Percentiles rank a stretch among this genome's conserved stretches.
phyloP scores from a whole-genome alignment of 768 basidiomycete species.

The Hypholoma sublateritium region DNA sequence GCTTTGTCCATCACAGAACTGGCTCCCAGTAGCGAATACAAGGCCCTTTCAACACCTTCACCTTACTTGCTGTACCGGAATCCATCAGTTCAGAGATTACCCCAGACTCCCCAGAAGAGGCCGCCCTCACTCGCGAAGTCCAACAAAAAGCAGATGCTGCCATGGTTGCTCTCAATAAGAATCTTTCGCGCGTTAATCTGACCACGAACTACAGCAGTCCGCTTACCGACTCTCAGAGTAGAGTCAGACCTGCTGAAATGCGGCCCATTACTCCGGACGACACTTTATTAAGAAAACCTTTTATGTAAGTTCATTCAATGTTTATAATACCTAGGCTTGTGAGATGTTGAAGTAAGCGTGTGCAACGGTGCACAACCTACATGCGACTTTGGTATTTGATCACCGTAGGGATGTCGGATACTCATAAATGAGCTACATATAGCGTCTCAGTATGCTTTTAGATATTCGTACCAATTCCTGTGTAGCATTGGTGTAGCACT shows the following conservation, averaged over 20 bases:
- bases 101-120: constrained; percentile 47
- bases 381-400: too few species aligned
- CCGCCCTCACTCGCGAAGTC: constrained; percentile 62
- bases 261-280: constrained; percentile 24
- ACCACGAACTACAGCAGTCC: constrained; percentile 17
- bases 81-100: constrained; percentile 42
- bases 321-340: too few species aligned
- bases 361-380: too few species aligned
- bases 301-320: too few species aligned
- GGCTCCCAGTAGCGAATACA: constrained; percentile 18
- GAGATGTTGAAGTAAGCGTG: too few species aligned
- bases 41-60: constrained; percentile 23
- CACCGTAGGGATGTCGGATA: too few species aligned
- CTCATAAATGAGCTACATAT: too few species aligned
- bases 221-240: constrained; percentile 13
- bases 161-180: constrained; percentile 56
- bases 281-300: constrained; percentile 33
- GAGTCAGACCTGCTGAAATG: constrained; percentile 27
- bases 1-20: constrained; percentile 4
- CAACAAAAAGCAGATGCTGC: constrained; percentile 70
- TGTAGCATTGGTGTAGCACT: too few species aligned
- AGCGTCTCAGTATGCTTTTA: too few species aligned
- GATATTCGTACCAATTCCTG: too few species aligned
- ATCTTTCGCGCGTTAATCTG: constrained; percentile 42
- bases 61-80: constrained; percentile 40